Evolutionary conservation across 768 basidiomycete genomes (phyloP), one percentile per base, ranked within the genome.

Genomic region (Suillus bovinus): DNA sequence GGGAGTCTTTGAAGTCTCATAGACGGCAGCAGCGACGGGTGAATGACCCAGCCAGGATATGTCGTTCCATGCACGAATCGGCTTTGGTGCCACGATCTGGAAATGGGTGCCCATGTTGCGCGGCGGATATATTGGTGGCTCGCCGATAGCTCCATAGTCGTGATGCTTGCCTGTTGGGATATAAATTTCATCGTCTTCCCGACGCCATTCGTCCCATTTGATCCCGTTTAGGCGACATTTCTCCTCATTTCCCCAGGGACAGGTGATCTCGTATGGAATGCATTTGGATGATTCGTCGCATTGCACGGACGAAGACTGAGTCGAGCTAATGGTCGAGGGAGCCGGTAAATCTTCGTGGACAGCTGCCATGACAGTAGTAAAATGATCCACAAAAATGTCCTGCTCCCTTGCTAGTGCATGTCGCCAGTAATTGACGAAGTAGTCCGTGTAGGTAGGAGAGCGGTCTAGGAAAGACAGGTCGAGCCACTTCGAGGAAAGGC

Each of bases 361-460:
- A 11, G 11, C 20, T 33, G 5, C 50, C 50, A 52, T 52, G 29
- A 33, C 31, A n/a, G 29, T 6, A 52, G 50, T 52, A n/a, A 52
- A 52, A 52, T 52, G 29, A 33, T 52, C 50, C 31, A 52, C 1
- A 10, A 7, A 6, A 33, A 33, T 20, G 6, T 52, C 29, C 11
- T 52, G 20, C 31, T n/a, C 29, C 5, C 13, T n/a, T n/a, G 29
- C 31, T 33, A 52, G 10, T 52, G 50, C 33, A 13, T 33, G 20
- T 29, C 50, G 50, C 50, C 50, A 52, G 50, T 33, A 52, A 33
- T 52, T 52, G 2, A 52, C 50, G 29, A 52, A 52, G 29, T 52
- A 52, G 20, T 52, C 50, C 50, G 29, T 33, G 31, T 52, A 52
- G 31, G 29, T 33, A 52, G 50, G 31, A 31, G 31, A 13, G 50